Evolutionary conservation across 2,329 filamentous ascomycete species (phyloP).

Genomic region (Botrytis fabae): DNA sequence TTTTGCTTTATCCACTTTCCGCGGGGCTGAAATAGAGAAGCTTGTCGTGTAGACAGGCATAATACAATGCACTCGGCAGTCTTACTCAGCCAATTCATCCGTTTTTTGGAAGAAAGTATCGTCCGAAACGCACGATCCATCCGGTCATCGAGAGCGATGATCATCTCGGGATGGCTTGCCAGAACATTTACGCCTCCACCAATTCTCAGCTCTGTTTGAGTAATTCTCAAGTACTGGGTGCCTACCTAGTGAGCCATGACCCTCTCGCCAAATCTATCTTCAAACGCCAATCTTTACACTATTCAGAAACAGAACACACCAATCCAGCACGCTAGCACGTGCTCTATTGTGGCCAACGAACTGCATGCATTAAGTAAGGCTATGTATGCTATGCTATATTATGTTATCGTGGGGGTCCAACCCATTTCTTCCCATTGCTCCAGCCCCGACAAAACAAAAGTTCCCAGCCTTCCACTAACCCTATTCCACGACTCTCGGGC

Average conservation of each 20-base stretch:
- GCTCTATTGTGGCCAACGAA: neutral
- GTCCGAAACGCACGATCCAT: neutral
- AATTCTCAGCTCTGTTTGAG: neutral
- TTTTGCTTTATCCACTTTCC: neutral
- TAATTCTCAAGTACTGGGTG: neutral
- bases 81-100: neutral
- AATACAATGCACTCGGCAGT: neutral
- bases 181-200: neutral
- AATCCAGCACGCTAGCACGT: neutral
- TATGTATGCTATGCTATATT: neutral
- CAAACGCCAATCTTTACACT: neutral
- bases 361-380: neutral
- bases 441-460: neutral
- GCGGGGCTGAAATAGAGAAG: neutral
- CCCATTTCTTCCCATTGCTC: neutral
- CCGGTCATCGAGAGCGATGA: neutral
- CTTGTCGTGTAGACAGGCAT: neutral
- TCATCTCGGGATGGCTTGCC: no score
- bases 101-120: neutral
- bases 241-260: neutral
- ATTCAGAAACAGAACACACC: neutral
- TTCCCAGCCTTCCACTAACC: neutral
- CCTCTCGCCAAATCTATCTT: neutral
- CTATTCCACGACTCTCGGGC: neutral
- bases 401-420: neutral